Conservation (phyloP, 345 rosid species). For the Sonneratia alba region DNA sequence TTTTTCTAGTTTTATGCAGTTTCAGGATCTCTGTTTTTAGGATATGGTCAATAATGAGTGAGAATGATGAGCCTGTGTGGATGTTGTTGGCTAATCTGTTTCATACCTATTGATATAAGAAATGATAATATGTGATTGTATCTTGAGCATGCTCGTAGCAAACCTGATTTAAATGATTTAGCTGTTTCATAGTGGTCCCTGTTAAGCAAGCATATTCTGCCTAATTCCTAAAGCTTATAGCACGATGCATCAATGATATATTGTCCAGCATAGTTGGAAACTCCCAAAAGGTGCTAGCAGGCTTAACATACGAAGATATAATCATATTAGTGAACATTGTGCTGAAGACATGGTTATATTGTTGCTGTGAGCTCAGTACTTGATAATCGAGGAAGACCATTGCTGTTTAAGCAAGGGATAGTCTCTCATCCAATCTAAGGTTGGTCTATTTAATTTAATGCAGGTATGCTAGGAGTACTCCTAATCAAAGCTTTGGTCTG, state of each 20-base stretch:
- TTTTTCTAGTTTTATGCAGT: neutral
- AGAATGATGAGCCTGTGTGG: neutral
- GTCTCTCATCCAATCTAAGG: no score
- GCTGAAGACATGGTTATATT: neutral
- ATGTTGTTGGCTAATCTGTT: neutral
- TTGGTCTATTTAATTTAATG: neutral
- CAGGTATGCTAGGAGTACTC: conserved; percentile 80
- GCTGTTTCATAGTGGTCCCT: neutral
- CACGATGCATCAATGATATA: neutral
- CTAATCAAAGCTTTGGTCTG: conserved; percentile 44
- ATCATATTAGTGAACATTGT: neutral
- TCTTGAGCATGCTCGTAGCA: neutral
- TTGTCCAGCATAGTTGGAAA: neutral
- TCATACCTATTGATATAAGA: neutral
- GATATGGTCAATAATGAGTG: no score
- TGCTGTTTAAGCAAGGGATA: neutral
- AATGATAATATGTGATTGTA: neutral
- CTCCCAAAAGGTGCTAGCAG: neutral
- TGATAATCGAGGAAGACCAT: neutral
- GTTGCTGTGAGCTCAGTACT: neutral
- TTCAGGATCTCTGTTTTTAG: neutral
- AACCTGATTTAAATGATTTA: no score
- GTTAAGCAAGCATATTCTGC: neutral
- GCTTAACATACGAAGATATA: neutral
- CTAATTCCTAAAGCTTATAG: neutral